Percentiles rank a stretch among this genome's conserved stretches.
Evolutionary conservation across 2,329 filamentous ascomycete species (phyloP).

Genomic region (Penicillium rolfsii): DNA sequence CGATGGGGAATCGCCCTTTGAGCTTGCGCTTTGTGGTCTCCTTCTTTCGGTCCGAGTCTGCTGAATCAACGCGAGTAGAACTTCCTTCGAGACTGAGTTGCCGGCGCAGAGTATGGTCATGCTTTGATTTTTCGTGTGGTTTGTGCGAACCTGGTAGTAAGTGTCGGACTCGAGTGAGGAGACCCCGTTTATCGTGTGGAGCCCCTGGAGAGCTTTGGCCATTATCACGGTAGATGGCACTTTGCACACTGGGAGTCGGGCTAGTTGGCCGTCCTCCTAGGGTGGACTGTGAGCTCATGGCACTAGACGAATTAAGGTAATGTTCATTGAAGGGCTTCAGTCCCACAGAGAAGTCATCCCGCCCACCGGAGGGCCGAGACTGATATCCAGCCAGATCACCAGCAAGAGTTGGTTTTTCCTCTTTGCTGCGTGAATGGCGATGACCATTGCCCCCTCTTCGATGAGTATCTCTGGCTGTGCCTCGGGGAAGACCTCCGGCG

Average conservation of each 20-base stretch:
- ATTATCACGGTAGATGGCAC: conserved; percentile 57
- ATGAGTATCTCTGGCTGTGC: conserved; percentile 56
- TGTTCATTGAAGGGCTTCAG: conserved; percentile 57
- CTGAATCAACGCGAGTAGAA: conserved; percentile 30
- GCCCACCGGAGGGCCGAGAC: conserved; percentile 71
- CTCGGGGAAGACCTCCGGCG: conserved; percentile 46
- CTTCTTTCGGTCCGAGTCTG: conserved; percentile 45
- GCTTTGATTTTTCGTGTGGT: conserved; percentile 35
- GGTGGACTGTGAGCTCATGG: conserved; percentile 54
- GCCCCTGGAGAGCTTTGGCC: conserved; percentile 46
- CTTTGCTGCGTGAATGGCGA: conserved; percentile 58
- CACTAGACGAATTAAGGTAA: conserved; percentile 46
- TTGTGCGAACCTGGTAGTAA: conserved; percentile 43
- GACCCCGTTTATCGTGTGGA: conserved; percentile 48
- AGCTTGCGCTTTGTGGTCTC: conserved; percentile 43
- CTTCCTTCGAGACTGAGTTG: conserved; percentile 43
- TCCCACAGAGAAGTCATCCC: conserved; percentile 70
- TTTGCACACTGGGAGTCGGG: conserved; percentile 76
- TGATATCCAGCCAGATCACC: conserved; percentile 53
- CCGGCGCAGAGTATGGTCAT: conserved; percentile 41
- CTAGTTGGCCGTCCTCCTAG: conserved; percentile 71
- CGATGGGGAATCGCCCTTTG: conserved; percentile 37
- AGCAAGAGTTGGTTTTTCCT: conserved; percentile 53
- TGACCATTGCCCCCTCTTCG: conserved; percentile 55
- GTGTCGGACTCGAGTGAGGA: conserved; percentile 59